Base-by-base conservation (phyloP, 169 alveolate genomes). In the Cytauxzoon felis region DNA sequence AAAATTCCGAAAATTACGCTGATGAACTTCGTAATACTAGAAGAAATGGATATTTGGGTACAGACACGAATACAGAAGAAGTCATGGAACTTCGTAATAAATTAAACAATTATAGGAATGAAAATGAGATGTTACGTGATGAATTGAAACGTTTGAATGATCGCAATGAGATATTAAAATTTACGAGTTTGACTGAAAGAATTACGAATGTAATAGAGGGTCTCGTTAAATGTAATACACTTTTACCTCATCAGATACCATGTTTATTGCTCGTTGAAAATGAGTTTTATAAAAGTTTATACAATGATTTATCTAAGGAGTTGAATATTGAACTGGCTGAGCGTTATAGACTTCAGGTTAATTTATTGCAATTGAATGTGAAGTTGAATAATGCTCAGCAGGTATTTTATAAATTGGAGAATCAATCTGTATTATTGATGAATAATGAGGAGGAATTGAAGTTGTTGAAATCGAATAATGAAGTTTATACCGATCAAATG, bases 401-500 rank as follows among this genome's bases (percentile, higher is more conserved):
- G 71, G 54, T 38, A 24, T 29, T 59, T 41, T 57, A 45, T 59
- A 65, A 73, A 64, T 66, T 73, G 36, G 32, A 47, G 18, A 63
- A 64, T 40, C 69, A 58, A 50, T 24, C 54, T 21, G 29, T 53
- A 19, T 32, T 45, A 9, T 27, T 73, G 26, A 42, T 42, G 56
- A 47, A 33, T 6, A 63, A 59, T 19, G 58, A 45, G 8, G 29
- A 62, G 57, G 84, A 73, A 29, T 51, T 73, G 27, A 58, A 62
- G 51, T 16, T 33, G 51, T 19, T 73, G 63, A 61, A 45, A 1
- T 48, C 69, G 32, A 62, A 34, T 40, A 51, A 66, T 18, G 24
- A 45, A 18, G 26, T 64, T 16, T 50, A 29, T n/a, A 42, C 38
- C 48, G 84, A 73, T 49, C 84, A 73, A 65, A 50, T 73, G 26